phyloP scores from a whole-genome alignment of 1,284 basidiomycete species.

The Rhodotorula sp. region DNA sequence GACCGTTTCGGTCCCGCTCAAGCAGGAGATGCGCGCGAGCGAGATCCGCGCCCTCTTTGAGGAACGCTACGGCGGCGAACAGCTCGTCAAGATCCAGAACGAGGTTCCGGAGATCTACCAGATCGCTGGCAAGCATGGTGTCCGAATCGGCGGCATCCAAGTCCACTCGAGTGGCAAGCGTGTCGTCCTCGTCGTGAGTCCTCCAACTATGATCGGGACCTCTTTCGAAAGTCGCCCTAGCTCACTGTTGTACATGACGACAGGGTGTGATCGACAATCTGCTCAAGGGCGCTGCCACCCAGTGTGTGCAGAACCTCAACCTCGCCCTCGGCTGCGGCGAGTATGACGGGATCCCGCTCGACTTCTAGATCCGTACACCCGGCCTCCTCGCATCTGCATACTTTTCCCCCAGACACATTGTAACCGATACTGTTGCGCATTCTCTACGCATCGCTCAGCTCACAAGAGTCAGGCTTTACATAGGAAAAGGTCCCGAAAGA shows the following conservation, averaged over 20 bases:
- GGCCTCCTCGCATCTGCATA: background rate
- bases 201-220: background rate
- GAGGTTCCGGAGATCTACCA: constrained; percentile 75
- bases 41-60: constrained; percentile 75
- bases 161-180: constrained; percentile 83
- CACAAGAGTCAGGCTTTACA: background rate
- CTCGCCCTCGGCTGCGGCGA: constrained; percentile 82
- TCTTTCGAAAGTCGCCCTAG: background rate
- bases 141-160: constrained; percentile 89
- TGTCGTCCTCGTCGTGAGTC: constrained; percentile 81
- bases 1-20: constrained; percentile 77
- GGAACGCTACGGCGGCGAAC: constrained; percentile 72
- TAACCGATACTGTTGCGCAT: background rate
- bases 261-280: constrained; percentile 92
- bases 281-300: constrained; percentile 95
- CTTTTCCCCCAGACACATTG: background rate
- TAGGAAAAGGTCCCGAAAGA: background rate
- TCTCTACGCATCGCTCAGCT: background rate
- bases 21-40: constrained; percentile 61
- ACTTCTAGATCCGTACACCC: constrained; percentile 17
- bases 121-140: constrained; percentile 78
- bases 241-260: too few species aligned
- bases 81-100: constrained; percentile 64
- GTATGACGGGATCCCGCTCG: constrained; percentile 36
- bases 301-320: constrained; percentile 95